Base-by-base conservation (phyloP, 352 stramenopile species). In the Phytopythium mirpurense region DNA sequence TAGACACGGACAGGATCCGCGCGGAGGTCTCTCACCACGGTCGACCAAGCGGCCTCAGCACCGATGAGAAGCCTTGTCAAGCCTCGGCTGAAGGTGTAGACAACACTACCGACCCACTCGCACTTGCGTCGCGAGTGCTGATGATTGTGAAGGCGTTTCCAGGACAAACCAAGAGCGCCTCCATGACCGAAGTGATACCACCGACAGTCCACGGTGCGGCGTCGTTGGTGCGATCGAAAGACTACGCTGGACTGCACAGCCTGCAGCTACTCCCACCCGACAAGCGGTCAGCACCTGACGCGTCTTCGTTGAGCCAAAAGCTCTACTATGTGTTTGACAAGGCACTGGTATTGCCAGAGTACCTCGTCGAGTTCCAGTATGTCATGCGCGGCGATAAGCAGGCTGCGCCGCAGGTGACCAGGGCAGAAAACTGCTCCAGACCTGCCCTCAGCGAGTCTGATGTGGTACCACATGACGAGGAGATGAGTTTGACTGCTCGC, bases 121-220 rank as follows among this genome's bases (percentile, higher is more conserved):
- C 56, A 8, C 38, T 78, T 7, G 70, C 61, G 14, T 47, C 43
- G 16, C 65, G 69, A 9, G 55, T 84, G 0, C 51, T 95, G 19
- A 60, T 93, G 14, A 74, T 93, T 15, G 79, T 81, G n/a, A 95
- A 95, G 50, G 83, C 90, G 0, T 95, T 95, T 48, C 74, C 85
- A 26, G 85, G 85, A 14, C 83, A 83, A 36, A 88, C 74, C 3
- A 84, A 78, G 54, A 59, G 49, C 26, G 43, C 79, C 4, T 46
- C 45, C 57, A 69, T 59, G 43, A n/a, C 42, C 24, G 68, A 58
- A 9, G 19, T 64, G 11, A 36, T 53, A 41, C 66, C 59, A 31
- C 9, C 15, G 21, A 24, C 27, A 29, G 35, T 2, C 26, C 24
- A 24, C 15, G 29, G n/a, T n/a, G 26, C 44, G 26, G 9, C 11